Evolutionary conservation across 345 rosid genomes (phyloP), one percentile per base, ranked within the genome.

Genomic region (Crucihimalaya himalaica): DNA sequence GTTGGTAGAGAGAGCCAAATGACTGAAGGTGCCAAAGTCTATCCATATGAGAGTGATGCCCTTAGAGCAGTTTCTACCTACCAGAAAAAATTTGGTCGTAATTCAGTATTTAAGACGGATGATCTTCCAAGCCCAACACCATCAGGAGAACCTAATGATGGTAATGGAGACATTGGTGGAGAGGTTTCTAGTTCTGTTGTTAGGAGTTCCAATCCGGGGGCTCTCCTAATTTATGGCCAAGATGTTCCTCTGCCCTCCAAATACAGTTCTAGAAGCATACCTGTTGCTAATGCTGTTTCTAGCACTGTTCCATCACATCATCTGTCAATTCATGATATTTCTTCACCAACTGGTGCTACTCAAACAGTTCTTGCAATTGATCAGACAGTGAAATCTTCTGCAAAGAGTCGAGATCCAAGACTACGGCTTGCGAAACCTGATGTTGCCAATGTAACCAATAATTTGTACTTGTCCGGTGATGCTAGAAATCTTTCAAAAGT

Each of bases 41-140:
- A 78, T 73, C 89, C 87, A 65, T 92, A 90, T 68, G 97, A 86
- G 79, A 87, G 86, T 6, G 91, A 87, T 60, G 93, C 94, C 16
- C 74, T 87, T 43, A 89, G 78, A 78, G 91, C 96, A 23, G 84
- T 92, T 75, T 90, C 96, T 35, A 82, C 70, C 60, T 95, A 92
- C 81, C 99, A 89, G 75, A 88, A 84, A 79, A 92, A 82, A 37
- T 92, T 90, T 81, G 80, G 84, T 56, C 83, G 60, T 46, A 76
- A 67, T 68, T 81, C 92, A 13, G 61, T 81, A 73, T 75, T 72
- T 75, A 67, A 73, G 46, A 76, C 53, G 43, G 84, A 84, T 63
- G 85, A 78, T 39, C 97, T 95, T 83, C 99, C 98, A 45, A 95
- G 99, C 62, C 99, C 99, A 37, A 95, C 99, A 39, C 97, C 98